A percentile compares a stretch with the other conserved stretches of the same genome.
These are phyloP conservation scores for Cystobasidium tubakii DNA, from an alignment of 768 basidiomycete species.

Conservation along the genomic window DNA sequence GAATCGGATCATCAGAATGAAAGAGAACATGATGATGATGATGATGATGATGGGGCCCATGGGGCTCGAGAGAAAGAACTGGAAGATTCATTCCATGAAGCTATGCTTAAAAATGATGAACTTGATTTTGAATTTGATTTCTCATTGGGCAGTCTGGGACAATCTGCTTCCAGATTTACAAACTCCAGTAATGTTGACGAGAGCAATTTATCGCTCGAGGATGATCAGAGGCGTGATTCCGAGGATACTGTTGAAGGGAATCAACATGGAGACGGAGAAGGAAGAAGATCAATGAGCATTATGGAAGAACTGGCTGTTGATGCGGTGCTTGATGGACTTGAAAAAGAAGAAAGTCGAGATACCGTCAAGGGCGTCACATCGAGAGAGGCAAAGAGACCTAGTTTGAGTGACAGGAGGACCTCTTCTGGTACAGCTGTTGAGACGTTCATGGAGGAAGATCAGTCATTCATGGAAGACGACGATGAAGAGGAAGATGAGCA, in stretches of 20 bases:
- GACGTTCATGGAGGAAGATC: neutral
- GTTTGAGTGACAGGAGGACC: neutral
- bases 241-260: neutral
- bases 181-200: no score
- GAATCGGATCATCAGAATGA: neutral
- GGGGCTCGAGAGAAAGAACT: neutral
- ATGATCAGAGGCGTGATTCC: neutral
- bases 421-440: neutral
- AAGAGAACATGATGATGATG: neutral
- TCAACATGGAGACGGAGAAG: neutral
- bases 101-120: slow-evolving; percentile 44
- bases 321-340: slow-evolving; percentile 8
- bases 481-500: slow-evolving; percentile 1
- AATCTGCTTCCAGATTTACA: neutral
- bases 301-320: neutral
- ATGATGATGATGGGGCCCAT: no score
- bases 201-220: no score
- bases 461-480: neutral
- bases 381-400: neutral
- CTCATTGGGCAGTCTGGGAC: slow-evolving; percentile 21
- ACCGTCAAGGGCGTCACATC: neutral
- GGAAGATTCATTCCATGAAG: slow-evolving; percentile 42
- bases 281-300: slow-evolving; percentile 2
- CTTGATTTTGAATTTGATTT: slow-evolving; percentile 45
- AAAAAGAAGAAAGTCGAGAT: neutral